Conservation (phyloP, 2,329 filamentous ascomycete genomes). For the Pseudogymnoascus sp. region DNA sequence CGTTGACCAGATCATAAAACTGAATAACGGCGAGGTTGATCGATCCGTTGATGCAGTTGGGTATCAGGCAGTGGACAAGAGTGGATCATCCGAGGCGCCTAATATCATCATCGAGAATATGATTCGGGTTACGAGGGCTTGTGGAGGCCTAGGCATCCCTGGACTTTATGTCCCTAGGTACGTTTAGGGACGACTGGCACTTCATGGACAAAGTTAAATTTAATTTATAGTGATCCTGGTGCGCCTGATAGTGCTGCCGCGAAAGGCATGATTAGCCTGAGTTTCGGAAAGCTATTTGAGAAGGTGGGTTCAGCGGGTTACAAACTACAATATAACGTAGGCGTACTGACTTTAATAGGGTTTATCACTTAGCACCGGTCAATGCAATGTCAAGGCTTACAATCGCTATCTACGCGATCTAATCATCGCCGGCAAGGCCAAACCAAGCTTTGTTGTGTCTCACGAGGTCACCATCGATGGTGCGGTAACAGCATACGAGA, state of each 20-base stretch:
- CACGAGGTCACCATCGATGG: slow-evolving; percentile 59
- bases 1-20: slow-evolving; percentile 52
- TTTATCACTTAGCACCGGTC: slow-evolving; percentile 51
- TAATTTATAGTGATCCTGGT: slow-evolving; percentile 44
- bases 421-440: slow-evolving; percentile 57
- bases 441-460: slow-evolving; percentile 59
- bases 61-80: slow-evolving; percentile 53
- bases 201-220: no score
- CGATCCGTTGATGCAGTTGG: slow-evolving; percentile 59
- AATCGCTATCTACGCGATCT: slow-evolving; percentile 60
- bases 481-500: slow-evolving; percentile 53
- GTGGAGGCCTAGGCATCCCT: slow-evolving; percentile 55
- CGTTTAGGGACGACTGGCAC: neutral
- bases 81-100: slow-evolving; percentile 51
- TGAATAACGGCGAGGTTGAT: slow-evolving; percentile 55
- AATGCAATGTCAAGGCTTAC: slow-evolving; percentile 63
- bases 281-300: slow-evolving; percentile 62
- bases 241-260: slow-evolving; percentile 52
- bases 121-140: slow-evolving; percentile 54
- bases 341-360: slow-evolving; percentile 34
- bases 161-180: slow-evolving; percentile 37
- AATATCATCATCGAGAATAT: slow-evolving; percentile 58
- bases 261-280: slow-evolving; percentile 58
- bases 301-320: slow-evolving; percentile 39
- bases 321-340: neutral